Base-by-base conservation (phyloP, 1,284 basidiomycete genomes). In the Trichosporon inkin region DNA sequence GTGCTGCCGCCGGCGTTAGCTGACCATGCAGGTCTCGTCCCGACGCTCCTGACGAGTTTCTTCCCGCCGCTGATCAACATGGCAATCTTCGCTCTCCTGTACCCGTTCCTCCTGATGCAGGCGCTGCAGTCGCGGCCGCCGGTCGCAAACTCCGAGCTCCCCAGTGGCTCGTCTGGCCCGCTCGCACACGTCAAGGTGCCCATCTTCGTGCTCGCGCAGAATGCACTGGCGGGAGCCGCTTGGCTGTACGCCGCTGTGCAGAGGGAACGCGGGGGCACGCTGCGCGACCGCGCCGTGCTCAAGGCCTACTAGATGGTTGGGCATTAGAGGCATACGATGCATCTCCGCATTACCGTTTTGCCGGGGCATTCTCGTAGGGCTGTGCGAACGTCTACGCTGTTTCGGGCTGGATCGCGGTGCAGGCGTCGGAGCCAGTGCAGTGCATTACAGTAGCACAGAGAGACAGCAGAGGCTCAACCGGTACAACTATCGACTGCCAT, bases 1-100 rank as follows among this genome's bases (percentile, higher is more conserved):
- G n/a, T n/a, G n/a, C n/a, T n/a, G n/a, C n/a, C n/a, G n/a, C n/a
- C n/a, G n/a, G n/a, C n/a, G n/a, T 14, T 20, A 32, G 34, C 35
- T 53, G 34, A 54, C 19, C 2, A 3, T 8, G 16, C 57, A 76
- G 75, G 74, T 24, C 58, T 78, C 10, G 63, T 68, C 1, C 68
- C 72, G 1, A 78, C 75, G 4, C 58, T 78, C 8, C 57, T 76
- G 10, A 74, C 74, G 13, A 72, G 73, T 6, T 77, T 78, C 55
- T 72, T 73, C 3, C 71, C 75, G 3, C 73, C 75, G 5, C 44
- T 80, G n/a, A 67, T 78, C 53, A 74, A 71, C 55, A 76, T 79
- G 68, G 71, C 75, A 11, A 60, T 79, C 17, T 80, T 79, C 62
- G 75, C 77, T 3, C 56, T 78, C 6, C 64, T 78, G 47, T 79